Evolutionary conservation across 345 rosid genomes (phyloP), one percentile per base, ranked within the genome.

Genomic region (Balakata baccata): DNA sequence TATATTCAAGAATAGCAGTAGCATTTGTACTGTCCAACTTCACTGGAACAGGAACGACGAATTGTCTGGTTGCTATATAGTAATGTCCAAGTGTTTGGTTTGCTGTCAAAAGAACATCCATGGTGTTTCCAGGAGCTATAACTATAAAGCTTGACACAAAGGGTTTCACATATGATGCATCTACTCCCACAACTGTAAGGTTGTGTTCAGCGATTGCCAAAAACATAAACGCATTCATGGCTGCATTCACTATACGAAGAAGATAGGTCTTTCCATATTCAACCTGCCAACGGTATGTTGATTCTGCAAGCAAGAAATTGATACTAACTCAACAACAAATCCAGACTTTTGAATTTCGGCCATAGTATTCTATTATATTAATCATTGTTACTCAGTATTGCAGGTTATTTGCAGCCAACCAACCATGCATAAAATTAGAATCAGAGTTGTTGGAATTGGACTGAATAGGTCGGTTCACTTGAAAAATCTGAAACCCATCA

Each of bases 41-140:
- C 0, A 53, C 18, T 23, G 47, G 47, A 43, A 0, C 50, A 17
- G 18, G 3, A 41, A 1, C 67, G 8, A 50, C 41, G 14, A 17
- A 39, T n/a, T 64, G 67, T n/a, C 67, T 39, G 16, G 92, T 87
- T 0, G 93, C 98, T 81, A 93, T 89, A 87, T 91, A 90, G 78
- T 93, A 91, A 20, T 76, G 83, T 57, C 86, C 85, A 12, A 86
- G 86, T 5, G 88, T 75, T 77, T 89, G 96, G 79, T 91, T 84
- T 41, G 96, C 88, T 0, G 85, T 85, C 68, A 91, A 66, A 57
- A 93, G 85, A 41, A 88, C 88, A 72, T 86, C 84, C 29, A 91
- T 91, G 38, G 98, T 93, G 72, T 93, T 93, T 29, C 92, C 97
- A 3, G 98, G 98, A 10, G 79, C 85, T 41, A 91, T 68, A 87